These are phyloP conservation scores for Volvox carteri DNA, from an alignment of 163 green algal genomes.

Conservation along the genomic window DNA sequence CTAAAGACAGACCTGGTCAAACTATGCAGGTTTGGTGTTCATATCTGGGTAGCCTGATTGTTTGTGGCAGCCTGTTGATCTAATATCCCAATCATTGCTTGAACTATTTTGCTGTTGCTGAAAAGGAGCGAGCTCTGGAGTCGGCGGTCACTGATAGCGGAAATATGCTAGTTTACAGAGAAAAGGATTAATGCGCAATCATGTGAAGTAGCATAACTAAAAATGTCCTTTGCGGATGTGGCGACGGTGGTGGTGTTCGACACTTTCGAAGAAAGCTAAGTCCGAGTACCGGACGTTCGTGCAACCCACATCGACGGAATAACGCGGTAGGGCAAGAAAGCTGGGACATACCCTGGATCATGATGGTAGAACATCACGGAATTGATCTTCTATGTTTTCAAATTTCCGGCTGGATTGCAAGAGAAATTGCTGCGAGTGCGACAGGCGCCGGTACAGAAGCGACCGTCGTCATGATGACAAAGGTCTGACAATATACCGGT, in stretches of 20 bases:
- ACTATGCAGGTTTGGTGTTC: background rate
- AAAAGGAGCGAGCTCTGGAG: no score
- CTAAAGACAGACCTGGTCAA: background rate
- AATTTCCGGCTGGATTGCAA: background rate
- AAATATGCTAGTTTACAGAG: no score
- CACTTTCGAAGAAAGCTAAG: no score
- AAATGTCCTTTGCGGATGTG: no score
- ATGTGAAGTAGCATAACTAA: no score
- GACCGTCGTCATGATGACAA: conserved; percentile 4
- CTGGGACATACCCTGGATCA: background rate
- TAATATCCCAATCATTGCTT: no score
- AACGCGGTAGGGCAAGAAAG: background rate
- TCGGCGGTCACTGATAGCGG: no score
- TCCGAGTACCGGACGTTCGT: conserved; percentile 11
- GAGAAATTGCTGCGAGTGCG: background rate
- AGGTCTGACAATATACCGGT: conserved; percentile 10
- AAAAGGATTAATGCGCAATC: no score
- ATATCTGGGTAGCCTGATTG: no score
- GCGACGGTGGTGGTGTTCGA: no score
- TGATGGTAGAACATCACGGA: background rate
- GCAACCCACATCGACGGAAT: conserved; percentile 6
- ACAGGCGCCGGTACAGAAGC: background rate
- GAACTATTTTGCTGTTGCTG: no score
- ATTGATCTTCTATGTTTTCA: background rate
- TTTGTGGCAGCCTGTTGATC: no score